phyloP scores from a whole-genome alignment of 345 rosid genomes.

The Adansonia digitata region DNA sequence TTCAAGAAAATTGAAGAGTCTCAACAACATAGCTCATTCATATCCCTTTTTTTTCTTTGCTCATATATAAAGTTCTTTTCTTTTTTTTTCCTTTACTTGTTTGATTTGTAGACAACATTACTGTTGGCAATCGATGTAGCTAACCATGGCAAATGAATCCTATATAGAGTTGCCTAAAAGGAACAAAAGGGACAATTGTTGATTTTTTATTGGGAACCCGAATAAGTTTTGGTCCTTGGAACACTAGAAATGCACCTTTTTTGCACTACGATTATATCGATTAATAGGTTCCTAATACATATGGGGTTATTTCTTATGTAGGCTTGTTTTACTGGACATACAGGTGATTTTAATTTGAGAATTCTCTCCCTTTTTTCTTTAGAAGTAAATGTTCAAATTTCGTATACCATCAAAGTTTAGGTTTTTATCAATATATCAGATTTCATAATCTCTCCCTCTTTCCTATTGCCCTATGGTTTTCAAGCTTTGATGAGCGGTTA shows the following conservation, averaged over 20 bases:
- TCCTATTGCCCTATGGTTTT: background rate
- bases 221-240: background rate
- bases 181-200: background rate
- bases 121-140: background rate
- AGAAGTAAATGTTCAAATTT: background rate
- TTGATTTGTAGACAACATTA: background rate
- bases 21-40: too few relatives aligned
- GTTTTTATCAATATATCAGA: background rate
- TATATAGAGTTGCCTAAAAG: background rate
- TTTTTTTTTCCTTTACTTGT: background rate
- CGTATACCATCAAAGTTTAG: too few relatives aligned
- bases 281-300: background rate
- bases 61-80: background rate
- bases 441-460: background rate
- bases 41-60: background rate
- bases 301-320: slow-evolving; percentile 25
- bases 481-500: background rate
- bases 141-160: background rate
- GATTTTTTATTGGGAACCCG: background rate
- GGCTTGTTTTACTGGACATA: slow-evolving; percentile 83
- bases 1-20: too few relatives aligned
- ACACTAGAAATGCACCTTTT: background rate
- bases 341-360: slow-evolving; percentile 34
- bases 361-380: background rate
- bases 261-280: background rate